Percentiles rank a stretch among this genome's conserved stretches.
Evolutionary conservation across 2,329 filamentous ascomycete genomes (phyloP).

Genomic region (Fusarium miscanthi): DNA sequence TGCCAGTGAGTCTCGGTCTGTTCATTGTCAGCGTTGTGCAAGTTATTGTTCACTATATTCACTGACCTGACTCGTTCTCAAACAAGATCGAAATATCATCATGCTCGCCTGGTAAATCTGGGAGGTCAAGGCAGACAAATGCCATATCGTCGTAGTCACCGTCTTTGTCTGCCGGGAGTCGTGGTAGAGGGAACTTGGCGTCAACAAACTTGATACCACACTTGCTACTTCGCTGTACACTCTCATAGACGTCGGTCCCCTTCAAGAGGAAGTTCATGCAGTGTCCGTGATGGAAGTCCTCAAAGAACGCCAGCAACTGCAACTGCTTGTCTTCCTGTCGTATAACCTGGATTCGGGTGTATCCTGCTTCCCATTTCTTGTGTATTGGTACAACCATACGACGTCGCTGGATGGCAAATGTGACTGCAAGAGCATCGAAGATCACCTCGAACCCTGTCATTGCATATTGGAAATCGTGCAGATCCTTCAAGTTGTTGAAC

Average conservation of each 20-base stretch:
- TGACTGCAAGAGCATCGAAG: constrained; percentile 77
- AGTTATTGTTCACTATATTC: neutral
- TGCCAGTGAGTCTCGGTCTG: constrained; percentile 66
- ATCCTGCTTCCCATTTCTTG: constrained; percentile 92
- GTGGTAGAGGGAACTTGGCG: constrained; percentile 88
- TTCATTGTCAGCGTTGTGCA: constrained; percentile 34
- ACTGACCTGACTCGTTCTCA: constrained; percentile 80
- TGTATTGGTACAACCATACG: constrained; percentile 93
- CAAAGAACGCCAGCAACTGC: constrained; percentile 87
- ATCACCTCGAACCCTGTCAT: constrained; percentile 83
- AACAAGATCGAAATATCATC: constrained; percentile 91
- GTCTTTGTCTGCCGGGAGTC: constrained; percentile 63
- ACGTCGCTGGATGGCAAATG: constrained; percentile 83
- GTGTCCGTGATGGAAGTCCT: constrained; percentile 86
- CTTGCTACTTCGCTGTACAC: constrained; percentile 71
- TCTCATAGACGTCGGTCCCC: constrained; percentile 85
- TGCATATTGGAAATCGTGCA: constrained; percentile 83
- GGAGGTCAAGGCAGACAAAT: constrained; percentile 87
- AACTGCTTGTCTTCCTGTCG: constrained; percentile 74
- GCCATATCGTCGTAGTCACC: constrained; percentile 69
- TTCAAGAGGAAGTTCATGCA: constrained; percentile 92
- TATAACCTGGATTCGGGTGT: constrained; percentile 83
- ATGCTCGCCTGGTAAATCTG: constrained; percentile 90
- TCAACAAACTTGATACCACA: constrained; percentile 83
- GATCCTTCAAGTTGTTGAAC: constrained; percentile 72